Base-by-base conservation (phyloP, 805 yeast species). In the Kazachstania bromeliacearum region DNA sequence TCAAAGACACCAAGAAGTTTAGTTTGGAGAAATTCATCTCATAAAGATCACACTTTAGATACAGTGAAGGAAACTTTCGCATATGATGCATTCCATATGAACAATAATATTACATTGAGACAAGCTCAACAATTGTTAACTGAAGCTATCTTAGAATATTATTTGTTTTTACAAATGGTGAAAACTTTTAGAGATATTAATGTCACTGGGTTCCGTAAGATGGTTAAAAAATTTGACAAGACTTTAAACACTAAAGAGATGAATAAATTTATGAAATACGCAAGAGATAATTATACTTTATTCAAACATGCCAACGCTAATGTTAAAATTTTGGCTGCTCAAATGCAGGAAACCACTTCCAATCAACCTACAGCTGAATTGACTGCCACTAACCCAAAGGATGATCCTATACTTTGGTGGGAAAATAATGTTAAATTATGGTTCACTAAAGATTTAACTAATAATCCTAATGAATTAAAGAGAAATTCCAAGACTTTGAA, bases 221-320 rank as follows among this genome's bases (percentile, higher is more conserved):
- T 92, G 50, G 68, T 85, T 40, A 92, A 92, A 53, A 92, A 92
- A 57, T 88, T 75, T 54, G 98, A 92, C 59, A 92, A 92, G 51
- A 45, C 51, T 4, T 48, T 55, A 32, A 38, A 46, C 21, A 52
- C 59, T 2, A 38, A 39, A 7, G 60, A 59, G 33, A 37, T 52
- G 24, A 37, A 45, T 3, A 36, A 32, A 21, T 53, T 58, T 30
- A 48, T 57, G 50, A 45, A 42, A 12, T 52, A 42, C 32, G 55
- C 55, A 3, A 47, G 49, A 28, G 43, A 41, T 14, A 42, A 50
- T 24, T 55, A 46, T 30, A 43, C 48, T 1, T 19, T 57, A 12
- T 56, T 57, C 33, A 50, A 49, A 28, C 58, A 56, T 35, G 44
- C 47, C 9, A 39, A 48, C 23, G 46, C 51, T 6, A 53, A 43